phyloP scores from a whole-genome alignment of 192 early-diverging fungal genomes.

The Dimargaris xerosporica region DNA sequence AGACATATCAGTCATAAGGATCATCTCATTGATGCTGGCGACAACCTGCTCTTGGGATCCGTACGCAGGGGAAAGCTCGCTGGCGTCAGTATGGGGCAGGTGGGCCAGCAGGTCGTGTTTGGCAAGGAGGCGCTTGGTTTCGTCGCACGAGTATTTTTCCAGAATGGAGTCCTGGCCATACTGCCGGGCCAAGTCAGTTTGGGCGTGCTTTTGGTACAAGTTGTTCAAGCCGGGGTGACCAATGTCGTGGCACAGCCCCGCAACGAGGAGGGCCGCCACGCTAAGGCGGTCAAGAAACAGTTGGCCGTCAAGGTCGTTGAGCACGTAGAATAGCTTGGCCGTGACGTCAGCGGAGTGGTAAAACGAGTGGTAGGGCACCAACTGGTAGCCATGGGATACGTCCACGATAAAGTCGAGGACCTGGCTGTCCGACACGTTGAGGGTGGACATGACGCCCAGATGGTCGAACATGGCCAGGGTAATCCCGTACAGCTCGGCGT shows the following conservation, averaged over 20 bases:
- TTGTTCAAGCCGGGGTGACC: conserved; percentile 87
- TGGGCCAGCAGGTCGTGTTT: conserved; percentile 58
- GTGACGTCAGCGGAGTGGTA: conserved; percentile 85
- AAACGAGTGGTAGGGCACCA: conserved; percentile 86
- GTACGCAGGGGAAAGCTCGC: conserved; percentile 18
- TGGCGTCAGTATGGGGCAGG: conserved; percentile 28
- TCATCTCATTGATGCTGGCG: conserved; percentile 44
- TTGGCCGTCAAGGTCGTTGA: conserved; percentile 47
- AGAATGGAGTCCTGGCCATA: conserved; percentile 74
- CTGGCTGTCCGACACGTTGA: conserved; percentile 40
- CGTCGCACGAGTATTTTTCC: conserved; percentile 70
- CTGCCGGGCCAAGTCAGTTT: conserved; percentile 50
- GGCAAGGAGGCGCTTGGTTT: conserved; percentile 52
- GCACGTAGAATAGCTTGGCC: conserved; percentile 62
- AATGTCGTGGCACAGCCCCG: conserved; percentile 82
- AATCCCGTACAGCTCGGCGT: conserved; percentile 68
- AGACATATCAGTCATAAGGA: conserved; percentile 85
- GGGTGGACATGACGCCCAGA: conserved; percentile 40
- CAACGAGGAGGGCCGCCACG: conserved; percentile 58
- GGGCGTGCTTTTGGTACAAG: conserved; percentile 74
- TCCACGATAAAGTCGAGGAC: conserved; percentile 77
- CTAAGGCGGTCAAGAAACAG: conserved; percentile 54
- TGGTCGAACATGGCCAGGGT: conserved; percentile 62
- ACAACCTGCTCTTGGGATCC: conserved; percentile 21
- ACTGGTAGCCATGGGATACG: conserved; percentile 62